A percentile compares a stretch with the other conserved stretches of the same genome.
Evolutionary conservation across 192 early-diverging fungal species (phyloP).

Genomic region (Coemansia sp.): DNA sequence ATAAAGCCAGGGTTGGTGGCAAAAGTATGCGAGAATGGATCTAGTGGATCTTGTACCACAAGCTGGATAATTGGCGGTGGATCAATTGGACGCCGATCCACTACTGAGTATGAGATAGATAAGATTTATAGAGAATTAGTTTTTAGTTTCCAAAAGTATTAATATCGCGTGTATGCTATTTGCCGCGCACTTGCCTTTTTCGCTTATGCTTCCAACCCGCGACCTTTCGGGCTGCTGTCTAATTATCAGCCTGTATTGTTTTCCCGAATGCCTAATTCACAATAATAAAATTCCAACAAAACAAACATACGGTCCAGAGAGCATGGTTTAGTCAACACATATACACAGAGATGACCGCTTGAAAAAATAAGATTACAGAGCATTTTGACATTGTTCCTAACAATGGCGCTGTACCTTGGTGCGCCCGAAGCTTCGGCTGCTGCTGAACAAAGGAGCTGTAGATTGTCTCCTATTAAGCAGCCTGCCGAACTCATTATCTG

Average conservation of each 20-base stretch:
- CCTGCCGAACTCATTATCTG: conserved; percentile 6
- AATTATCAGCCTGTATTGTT: conserved; percentile 60
- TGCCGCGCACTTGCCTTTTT: conserved; percentile 67
- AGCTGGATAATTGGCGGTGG: conserved; percentile 57
- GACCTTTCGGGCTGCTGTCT: conserved; percentile 89
- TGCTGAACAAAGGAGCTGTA: conserved; percentile 50
- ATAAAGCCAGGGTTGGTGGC: conserved; percentile 81
- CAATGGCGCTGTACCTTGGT: not conserved
- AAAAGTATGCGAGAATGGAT: conserved; percentile 26
- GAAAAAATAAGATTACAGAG: not conserved
- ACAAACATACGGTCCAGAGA: not conserved
- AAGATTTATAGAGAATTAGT: not conserved
- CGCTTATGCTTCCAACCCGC: conserved; percentile 85
- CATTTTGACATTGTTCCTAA: not conserved
- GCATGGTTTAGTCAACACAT: not conserved
- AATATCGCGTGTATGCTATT: not conserved
- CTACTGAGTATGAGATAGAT: conserved; percentile 10
- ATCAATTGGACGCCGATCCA: conserved; percentile 56
- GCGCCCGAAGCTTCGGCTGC: conserved; percentile 25
- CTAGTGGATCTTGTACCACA: conserved; percentile 30
- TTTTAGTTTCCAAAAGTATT: not conserved
- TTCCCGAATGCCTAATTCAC: conserved; percentile 7
- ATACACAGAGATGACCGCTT: not conserved
- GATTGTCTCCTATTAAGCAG: conserved; percentile 24
- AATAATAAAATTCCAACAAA: not conserved